These are phyloP conservation scores for Apophysomyces sp. DNA, from an alignment of 371 early-diverging fungal genomes.

Conservation along the genomic window DNA sequence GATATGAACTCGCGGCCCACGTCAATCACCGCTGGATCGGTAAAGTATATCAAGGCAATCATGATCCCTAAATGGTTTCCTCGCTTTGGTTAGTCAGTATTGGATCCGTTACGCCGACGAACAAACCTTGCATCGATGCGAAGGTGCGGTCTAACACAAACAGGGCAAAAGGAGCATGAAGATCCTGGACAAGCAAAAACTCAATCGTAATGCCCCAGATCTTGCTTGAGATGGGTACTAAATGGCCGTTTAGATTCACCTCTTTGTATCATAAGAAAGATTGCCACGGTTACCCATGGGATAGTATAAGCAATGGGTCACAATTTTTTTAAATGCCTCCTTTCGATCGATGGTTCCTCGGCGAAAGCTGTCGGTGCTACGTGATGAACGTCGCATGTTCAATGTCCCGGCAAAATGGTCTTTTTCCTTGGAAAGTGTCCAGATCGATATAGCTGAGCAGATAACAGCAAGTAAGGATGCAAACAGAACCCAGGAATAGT, in stretches of 20 bases:
- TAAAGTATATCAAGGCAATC: constrained; percentile 33
- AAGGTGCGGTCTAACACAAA: constrained; percentile 31
- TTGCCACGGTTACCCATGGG: constrained; percentile 32
- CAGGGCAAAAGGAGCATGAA: constrained; percentile 17
- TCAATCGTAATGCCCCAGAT: constrained; percentile 34
- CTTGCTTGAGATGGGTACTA: constrained; percentile 38
- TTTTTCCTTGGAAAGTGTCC: constrained; percentile 18
- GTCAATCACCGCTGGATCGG: constrained; percentile 33
- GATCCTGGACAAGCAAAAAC: constrained; percentile 10
- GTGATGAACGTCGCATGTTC: constrained; percentile 16
- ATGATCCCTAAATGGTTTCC: constrained; percentile 23
- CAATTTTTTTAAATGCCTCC: constrained; percentile 28
- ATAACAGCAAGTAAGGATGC: constrained; percentile 19
- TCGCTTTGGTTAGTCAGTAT: background rate
- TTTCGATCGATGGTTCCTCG: background rate
- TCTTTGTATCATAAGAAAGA: background rate
- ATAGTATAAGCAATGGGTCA: constrained; percentile 30
- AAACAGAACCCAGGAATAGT: constrained; percentile 29
- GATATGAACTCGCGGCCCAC: constrained; percentile 8
- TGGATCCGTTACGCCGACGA: background rate
- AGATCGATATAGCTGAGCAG: constrained; percentile 22
- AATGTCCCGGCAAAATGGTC: constrained; percentile 23
- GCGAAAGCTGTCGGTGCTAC: background rate
- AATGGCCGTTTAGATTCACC: background rate
- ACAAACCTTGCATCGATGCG: constrained; percentile 28